Conservation (phyloP, 2,329 filamentous ascomycete genomes). For the Sporothrix schenckii region DNA sequence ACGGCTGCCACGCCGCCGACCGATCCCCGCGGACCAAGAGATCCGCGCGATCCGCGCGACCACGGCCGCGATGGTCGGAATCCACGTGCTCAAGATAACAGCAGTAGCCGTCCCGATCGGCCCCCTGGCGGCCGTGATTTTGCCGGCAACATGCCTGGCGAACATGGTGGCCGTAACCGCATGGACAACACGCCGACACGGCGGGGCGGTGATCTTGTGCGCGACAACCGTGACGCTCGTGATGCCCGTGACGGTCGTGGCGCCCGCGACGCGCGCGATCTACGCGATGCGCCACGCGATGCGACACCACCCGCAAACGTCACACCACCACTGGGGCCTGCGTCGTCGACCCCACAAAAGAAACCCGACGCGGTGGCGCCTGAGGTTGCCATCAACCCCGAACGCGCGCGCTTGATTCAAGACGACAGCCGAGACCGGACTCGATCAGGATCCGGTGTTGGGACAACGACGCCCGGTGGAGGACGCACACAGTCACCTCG, state of each 20-base stretch:
- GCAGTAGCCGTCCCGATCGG: constrained; percentile 7
- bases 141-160: constrained; percentile 13
- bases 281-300: background rate
- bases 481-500: constrained; percentile 55
- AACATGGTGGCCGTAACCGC: constrained; percentile 12
- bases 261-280: background rate
- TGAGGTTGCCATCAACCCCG: constrained; percentile 59
- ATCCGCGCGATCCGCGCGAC: constrained; percentile 13
- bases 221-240: constrained; percentile 47
- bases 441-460: constrained; percentile 39
- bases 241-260: constrained; percentile 42
- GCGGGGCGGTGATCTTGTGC: constrained; percentile 35
- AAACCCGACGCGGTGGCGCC: constrained; percentile 37
- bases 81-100: background rate
- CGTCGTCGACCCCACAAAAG: constrained; percentile 19
- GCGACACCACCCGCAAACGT: background rate
- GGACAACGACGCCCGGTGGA: background rate
- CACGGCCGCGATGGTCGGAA: constrained; percentile 12
- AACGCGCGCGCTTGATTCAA: constrained; percentile 55
- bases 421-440: constrained; percentile 52
- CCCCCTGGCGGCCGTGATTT: constrained; percentile 18
- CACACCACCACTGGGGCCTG: constrained; percentile 6
- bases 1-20: background rate
- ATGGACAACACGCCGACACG: constrained; percentile 29
- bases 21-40: constrained; percentile 23